Conservation (phyloP, 2,329 filamentous ascomycete species). For the Chrysosporium keratinophilum region DNA sequence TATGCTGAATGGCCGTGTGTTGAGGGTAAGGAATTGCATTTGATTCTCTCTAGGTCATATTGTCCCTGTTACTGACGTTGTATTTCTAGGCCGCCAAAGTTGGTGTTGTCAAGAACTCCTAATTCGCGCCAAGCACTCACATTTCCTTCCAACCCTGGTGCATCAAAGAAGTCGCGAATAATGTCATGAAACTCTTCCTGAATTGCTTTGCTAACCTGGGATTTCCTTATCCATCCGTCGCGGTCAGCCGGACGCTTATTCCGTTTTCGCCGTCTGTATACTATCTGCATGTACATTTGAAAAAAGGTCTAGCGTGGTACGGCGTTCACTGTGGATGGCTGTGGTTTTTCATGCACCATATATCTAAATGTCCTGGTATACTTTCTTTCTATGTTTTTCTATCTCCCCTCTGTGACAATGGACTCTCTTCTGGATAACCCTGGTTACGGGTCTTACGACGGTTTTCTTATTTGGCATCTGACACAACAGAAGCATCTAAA, state of each 20-base stretch:
- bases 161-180: neutral
- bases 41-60: neutral
- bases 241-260: neutral
- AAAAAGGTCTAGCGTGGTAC: slow-evolving; percentile 10
- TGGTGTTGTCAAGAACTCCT: slow-evolving; percentile 78
- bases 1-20: slow-evolving; percentile 75
- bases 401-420: slow-evolving; percentile 11
- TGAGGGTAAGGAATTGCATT: slow-evolving; percentile 48
- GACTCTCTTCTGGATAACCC: neutral
- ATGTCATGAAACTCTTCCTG: neutral
- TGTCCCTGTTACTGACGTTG: slow-evolving; percentile 13
- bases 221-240: neutral
- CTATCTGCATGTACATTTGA: slow-evolving; percentile 9
- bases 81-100: slow-evolving; percentile 69
- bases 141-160: neutral
- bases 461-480: neutral
- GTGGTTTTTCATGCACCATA: neutral
- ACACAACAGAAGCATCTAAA: neutral
- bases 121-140: slow-evolving; percentile 16
- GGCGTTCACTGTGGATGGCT: slow-evolving; percentile 10
- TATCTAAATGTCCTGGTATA: neutral
- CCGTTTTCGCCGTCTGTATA: slow-evolving; percentile 10
- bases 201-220: neutral
- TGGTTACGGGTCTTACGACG: neutral
- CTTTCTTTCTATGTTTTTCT: neutral